These are phyloP conservation scores for Cystobasidiopsis lactophilus DNA, from an alignment of 768 basidiomycete genomes.

Conservation along the genomic window DNA sequence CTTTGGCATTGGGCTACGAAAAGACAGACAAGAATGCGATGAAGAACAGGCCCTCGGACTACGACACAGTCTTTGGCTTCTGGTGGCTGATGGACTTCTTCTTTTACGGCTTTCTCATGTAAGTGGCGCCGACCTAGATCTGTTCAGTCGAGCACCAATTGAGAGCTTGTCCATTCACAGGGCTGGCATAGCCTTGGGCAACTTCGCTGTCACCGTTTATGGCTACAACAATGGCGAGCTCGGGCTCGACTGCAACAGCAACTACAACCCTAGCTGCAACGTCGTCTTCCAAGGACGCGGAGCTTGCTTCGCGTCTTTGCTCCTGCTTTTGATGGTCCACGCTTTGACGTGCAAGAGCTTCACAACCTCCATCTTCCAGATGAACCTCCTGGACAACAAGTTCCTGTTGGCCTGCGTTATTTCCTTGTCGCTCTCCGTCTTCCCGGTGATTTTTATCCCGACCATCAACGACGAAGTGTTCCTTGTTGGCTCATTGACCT, in stretches of 20 bases:
- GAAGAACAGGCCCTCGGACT: constrained; percentile 11
- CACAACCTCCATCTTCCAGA: constrained; percentile 21
- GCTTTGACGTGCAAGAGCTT: constrained; percentile 25
- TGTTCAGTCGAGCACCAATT: neutral
- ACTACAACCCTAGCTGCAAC: constrained; percentile 19
- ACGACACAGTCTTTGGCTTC: constrained; percentile 24
- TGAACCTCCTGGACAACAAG: constrained; percentile 24
- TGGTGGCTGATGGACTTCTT: constrained; percentile 24
- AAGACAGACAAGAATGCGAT: constrained; percentile 26
- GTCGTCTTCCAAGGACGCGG: constrained; percentile 25
- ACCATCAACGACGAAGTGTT: constrained; percentile 24
- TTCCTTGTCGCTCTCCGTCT: constrained; percentile 20
- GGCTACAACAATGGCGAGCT: constrained; percentile 14
- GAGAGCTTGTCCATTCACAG: neutral
- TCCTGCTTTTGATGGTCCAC: constrained; percentile 23
- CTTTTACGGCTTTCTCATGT: constrained; percentile 25
- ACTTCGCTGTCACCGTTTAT: constrained; percentile 23
- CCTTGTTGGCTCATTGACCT: constrained; percentile 21
- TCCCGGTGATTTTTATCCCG: constrained; percentile 26
- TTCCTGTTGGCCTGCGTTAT: constrained; percentile 23
- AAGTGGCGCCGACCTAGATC: neutral
- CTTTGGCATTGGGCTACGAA: constrained; percentile 24
- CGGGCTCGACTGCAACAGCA: constrained; percentile 24
- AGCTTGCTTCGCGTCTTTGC: constrained; percentile 23
- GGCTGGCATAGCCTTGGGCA: constrained; percentile 21